Evolutionary conservation across 192 early-diverging fungal species (phyloP).

Genomic region (Coemansia sp.): DNA sequence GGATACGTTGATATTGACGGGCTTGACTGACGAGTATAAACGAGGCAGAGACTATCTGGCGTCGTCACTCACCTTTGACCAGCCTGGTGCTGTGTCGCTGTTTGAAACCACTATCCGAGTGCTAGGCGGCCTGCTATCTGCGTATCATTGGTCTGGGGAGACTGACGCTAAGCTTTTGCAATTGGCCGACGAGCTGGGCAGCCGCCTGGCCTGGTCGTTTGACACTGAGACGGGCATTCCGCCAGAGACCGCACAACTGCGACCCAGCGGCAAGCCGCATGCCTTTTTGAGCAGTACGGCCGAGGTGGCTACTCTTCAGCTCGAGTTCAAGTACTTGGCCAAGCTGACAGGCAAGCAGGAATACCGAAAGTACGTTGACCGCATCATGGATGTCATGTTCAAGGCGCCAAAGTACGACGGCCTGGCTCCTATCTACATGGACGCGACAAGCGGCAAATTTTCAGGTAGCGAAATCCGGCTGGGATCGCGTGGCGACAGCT

Average conservation of each 20-base stretch:
- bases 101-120: constrained; percentile 90
- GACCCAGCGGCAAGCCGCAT: constrained; percentile 19
- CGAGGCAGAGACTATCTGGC: constrained; percentile 71
- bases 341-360: constrained; percentile 73
- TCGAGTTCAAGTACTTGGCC: constrained; percentile 88
- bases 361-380: constrained; percentile 75
- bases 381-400: constrained; percentile 51
- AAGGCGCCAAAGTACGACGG: constrained; percentile 54
- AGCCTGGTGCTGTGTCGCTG: constrained; percentile 64
- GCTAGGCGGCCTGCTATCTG: constrained; percentile 80
- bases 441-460: constrained; percentile 20
- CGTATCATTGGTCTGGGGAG: constrained; percentile 67
- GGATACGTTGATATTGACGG: constrained; percentile 85
- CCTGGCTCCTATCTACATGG: constrained; percentile 74
- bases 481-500: constrained; percentile 76
- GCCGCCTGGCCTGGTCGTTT: constrained; percentile 70
- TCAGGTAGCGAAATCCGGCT: constrained; percentile 26
- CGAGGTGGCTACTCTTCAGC: constrained; percentile 83
- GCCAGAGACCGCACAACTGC: constrained; percentile 39
- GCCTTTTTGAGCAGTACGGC: constrained; percentile 53
- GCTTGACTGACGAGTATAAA: constrained; percentile 72
- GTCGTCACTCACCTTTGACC: constrained; percentile 66
- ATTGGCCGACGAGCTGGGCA: constrained; percentile 78
- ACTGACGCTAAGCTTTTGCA: constrained; percentile 62
- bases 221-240: constrained; percentile 46